Percentiles rank a stretch among this genome's conserved stretches.
These are phyloP conservation scores for Telfairia occidentalis DNA, from an alignment of 331 rosid species.

Conservation along the genomic window DNA sequence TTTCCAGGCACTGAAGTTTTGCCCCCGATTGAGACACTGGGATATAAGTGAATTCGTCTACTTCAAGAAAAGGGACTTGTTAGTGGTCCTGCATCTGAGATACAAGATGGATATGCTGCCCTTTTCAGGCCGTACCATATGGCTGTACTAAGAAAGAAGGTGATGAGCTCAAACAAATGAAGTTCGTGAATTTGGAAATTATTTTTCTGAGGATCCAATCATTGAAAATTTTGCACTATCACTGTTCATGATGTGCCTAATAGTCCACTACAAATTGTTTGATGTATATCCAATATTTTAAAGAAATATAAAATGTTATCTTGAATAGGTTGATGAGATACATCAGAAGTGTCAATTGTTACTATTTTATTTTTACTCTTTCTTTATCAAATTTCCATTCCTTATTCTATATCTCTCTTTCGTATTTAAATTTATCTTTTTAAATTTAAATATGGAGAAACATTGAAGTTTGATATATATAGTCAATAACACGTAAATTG, in stretches of 20 bases:
- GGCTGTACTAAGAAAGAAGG: constrained; percentile 83
- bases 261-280: neutral
- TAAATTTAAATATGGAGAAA: too few species aligned
- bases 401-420: too few species aligned
- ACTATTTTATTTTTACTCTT: neutral
- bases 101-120: constrained; percentile 99
- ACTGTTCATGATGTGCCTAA: neutral
- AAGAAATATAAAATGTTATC: neutral
- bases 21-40: constrained; percentile 80
- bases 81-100: constrained; percentile 82
- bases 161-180: constrained; percentile 77
- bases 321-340: neutral
- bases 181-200: constrained; percentile 30
- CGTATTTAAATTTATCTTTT: too few species aligned
- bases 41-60: constrained; percentile 51
- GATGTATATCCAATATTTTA: neutral
- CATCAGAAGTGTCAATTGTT: neutral
- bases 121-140: constrained; percentile 92
- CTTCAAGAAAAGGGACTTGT: constrained; percentile 72
- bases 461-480: too few species aligned
- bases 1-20: constrained; percentile 80
- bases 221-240: neutral
- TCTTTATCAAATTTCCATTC: too few species aligned
- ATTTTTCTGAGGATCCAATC: neutral
- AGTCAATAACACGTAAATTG: too few species aligned